Evolutionary conservation across 164 flowering plant species (phyloP), one percentile per base, ranked within the genome.

Genomic region (Vitis amurensis): DNA sequence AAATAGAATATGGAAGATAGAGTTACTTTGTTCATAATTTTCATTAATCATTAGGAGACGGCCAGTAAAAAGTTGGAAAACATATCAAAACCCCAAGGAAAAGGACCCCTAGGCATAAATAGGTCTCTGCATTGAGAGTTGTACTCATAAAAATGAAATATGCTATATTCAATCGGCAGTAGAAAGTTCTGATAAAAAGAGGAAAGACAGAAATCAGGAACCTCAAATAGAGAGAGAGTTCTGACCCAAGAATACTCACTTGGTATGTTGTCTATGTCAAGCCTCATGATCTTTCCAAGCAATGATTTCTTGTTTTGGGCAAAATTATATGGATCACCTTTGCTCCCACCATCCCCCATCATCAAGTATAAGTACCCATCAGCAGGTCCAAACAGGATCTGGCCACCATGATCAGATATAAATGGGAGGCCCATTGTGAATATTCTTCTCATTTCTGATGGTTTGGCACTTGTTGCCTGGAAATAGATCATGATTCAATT

Each of bases 221-320:
- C 6, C 27, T 37, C 44, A 37, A 3, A 37, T 6, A 37, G 44
- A 37, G 0, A 37, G 44, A 37, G 0, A 4, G 44, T 37, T 37
- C 44, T 4, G 44, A 37, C 44, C 44, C 44, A 37, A 37, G 4
- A 61, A 27, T 49, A 65, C 77, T 76, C 23, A 80, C 80, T 77
- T 55, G 83, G 78, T 11, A 77, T 52, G 47, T 61, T 69, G 61
- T 80, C 72, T 3, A 80, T 50, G 47, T 79, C 79, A 44, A 76
- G 71, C 59, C 79, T 71, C 72, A 75, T 23, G 15, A 71, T 71
- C 67, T 83, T 84, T 55, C 83, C 89, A 12, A 83, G 86, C 74
- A 84, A 68, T 3, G 89, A 85, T 68, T 81, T 85, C 79, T 85
- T 85, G 74, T 84, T 87, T 62, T 87, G 91, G 52, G 91, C 64